These are phyloP conservation scores for Geoglossum cookeanum DNA, from an alignment of 2,329 filamentous ascomycete species.

Conservation along the genomic window DNA sequence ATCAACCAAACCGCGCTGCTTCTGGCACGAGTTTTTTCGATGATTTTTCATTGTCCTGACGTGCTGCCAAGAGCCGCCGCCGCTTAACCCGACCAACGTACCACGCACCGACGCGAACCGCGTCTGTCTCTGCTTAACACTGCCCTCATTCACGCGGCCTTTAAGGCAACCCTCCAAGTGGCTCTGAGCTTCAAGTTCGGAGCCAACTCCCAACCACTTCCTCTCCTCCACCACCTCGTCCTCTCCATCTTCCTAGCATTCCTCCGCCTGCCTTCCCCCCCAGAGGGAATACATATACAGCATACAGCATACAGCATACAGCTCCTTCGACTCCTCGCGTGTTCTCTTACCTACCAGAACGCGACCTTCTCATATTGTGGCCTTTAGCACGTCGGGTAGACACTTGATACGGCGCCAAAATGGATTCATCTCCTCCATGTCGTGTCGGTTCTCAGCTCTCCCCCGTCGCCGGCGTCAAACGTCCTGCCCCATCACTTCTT, in stretches of 20 bases:
- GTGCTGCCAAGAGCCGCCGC: background rate
- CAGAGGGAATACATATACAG: too few relatives aligned
- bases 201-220: too few relatives aligned
- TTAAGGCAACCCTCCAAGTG: background rate
- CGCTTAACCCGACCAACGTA: background rate
- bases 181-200: too few relatives aligned
- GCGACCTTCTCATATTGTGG: background rate
- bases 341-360: background rate
- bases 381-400: background rate
- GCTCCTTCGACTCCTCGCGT: background rate
- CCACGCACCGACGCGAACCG: background rate
- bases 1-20: background rate
- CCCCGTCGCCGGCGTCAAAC: constrained; percentile 23
- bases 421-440: constrained; percentile 2
- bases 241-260: background rate
- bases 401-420: background rate
- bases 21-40: background rate
- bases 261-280: background rate
- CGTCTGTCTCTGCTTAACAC: background rate
- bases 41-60: too few relatives aligned
- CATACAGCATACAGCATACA: too few relatives aligned
- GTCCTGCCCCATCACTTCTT: constrained; percentile 23
- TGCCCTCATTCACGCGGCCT: background rate
- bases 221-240: background rate
- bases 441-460: background rate